phyloP scores from a whole-genome alignment of 768 basidiomycete genomes.

The Lactarius akahatsu region DNA sequence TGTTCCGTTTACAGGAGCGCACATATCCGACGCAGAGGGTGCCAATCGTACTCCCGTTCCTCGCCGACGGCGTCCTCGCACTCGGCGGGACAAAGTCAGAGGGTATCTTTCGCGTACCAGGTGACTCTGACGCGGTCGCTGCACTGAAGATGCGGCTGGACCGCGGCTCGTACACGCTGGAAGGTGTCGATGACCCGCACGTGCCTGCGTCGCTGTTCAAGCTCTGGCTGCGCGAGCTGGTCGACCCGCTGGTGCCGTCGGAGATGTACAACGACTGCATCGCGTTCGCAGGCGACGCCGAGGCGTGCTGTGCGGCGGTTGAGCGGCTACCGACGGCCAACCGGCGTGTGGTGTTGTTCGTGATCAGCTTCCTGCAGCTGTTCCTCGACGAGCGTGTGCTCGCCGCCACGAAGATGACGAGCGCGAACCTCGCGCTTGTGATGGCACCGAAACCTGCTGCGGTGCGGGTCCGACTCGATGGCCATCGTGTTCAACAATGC shows the following conservation, averaged over 20 bases:
- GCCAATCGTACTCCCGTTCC: constrained; percentile 91
- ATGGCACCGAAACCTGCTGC: constrained; percentile 91
- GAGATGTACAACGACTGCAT: constrained; percentile 93
- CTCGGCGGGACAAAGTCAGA: constrained; percentile 82
- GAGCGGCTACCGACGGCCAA: constrained; percentile 81
- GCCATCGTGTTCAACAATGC: constrained; percentile 88
- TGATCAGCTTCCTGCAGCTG: constrained; percentile 87
- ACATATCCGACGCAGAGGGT: constrained; percentile 84
- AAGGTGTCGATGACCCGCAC: constrained; percentile 87
- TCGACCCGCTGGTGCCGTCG: constrained; percentile 88
- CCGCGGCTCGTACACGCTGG: constrained; percentile 85
- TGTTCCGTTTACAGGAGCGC: constrained; percentile 79
- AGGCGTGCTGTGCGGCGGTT: constrained; percentile 71
- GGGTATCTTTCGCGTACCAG: constrained; percentile 92
- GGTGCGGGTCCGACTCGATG: constrained; percentile 87
- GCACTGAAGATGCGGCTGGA: constrained; percentile 89
- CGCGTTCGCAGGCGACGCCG: constrained; percentile 59
- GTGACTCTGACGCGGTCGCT: constrained; percentile 85
- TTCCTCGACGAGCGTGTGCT: constrained; percentile 80
- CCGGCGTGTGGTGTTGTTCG: constrained; percentile 80
- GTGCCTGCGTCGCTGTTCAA: constrained; percentile 89
- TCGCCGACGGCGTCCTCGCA: constrained; percentile 87
- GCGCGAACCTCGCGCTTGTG: constrained; percentile 82
- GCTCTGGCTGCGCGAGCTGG: constrained; percentile 89
- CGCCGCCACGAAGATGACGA: constrained; percentile 82